A percentile compares a stretch with the other conserved stretches of the same genome.
phyloP scores from a whole-genome alignment of 495 filamentous ascomycete species.

The Parmelia sp. region DNA sequence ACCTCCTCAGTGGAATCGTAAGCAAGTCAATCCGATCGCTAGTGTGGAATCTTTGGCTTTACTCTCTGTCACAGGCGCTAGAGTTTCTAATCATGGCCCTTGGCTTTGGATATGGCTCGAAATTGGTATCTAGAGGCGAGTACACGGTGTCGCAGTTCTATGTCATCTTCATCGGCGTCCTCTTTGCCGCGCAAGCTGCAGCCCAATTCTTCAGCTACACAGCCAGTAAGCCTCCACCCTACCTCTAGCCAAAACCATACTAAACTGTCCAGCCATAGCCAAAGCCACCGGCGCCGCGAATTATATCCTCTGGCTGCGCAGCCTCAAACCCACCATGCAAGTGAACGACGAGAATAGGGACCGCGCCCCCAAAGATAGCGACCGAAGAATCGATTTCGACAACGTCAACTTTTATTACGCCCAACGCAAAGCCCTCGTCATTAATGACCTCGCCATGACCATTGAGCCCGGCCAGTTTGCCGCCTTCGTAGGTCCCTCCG shows the following conservation, averaged over 20 bases:
- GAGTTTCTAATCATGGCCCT: constrained; percentile 54
- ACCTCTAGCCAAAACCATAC: no score
- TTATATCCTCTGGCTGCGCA: constrained; percentile 10
- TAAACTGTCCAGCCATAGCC: no score
- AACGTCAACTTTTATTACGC: constrained; percentile 56
- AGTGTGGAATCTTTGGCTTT: constrained; percentile 36
- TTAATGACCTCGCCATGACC: constrained; percentile 43
- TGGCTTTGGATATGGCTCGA: constrained; percentile 63
- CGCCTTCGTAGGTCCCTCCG: constrained; percentile 64
- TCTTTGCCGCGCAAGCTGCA: constrained; percentile 56
- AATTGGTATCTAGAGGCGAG: constrained; percentile 47
- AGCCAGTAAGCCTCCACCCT: no score
- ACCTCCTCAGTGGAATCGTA: constrained; percentile 14
- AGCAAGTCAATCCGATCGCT: constrained; percentile 17
- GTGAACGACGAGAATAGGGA: constrained; percentile 31
- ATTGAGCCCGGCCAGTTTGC: constrained; percentile 61
- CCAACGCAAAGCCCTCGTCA: constrained; percentile 36
- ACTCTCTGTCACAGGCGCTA: constrained; percentile 38
- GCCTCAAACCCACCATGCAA: not conserved
- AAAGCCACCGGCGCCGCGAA: constrained; percentile 40
- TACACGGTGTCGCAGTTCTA: constrained; percentile 59
- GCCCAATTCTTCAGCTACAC: constrained; percentile 61
- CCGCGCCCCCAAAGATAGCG: no score
- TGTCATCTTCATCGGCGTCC: constrained; percentile 53
- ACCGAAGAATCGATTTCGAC: not conserved